Percentiles rank a stretch among this genome's conserved stretches.
These are phyloP conservation scores for Naganishia randhawae DNA, from an alignment of 768 basidiomycete genomes.

Conservation along the genomic window DNA sequence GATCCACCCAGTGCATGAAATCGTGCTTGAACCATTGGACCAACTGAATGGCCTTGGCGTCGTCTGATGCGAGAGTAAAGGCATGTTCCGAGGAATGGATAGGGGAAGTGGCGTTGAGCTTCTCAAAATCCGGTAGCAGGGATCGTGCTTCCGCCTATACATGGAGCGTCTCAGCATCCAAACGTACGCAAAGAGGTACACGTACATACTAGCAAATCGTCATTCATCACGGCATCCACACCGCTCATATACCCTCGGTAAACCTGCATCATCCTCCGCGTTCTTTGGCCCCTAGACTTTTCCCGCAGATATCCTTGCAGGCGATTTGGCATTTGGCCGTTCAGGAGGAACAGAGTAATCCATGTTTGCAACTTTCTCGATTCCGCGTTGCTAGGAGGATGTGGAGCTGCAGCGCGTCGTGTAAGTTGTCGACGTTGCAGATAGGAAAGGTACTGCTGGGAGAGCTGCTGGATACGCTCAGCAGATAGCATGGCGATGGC, in stretches of 20 bases:
- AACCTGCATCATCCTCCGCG: background rate
- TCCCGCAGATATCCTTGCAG: background rate
- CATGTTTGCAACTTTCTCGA: background rate
- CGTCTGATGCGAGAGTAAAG: constrained; percentile 37
- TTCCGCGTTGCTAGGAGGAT: background rate
- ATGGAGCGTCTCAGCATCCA: background rate
- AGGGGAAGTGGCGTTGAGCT: background rate
- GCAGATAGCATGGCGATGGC: background rate
- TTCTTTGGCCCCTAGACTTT: background rate
- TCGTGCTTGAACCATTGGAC: constrained; percentile 52
- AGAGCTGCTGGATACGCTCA: background rate
- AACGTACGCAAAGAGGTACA: background rate
- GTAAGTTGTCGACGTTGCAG: background rate
- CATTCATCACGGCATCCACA: background rate
- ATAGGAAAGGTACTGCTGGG: background rate
- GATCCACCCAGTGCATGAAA: constrained; percentile 54
- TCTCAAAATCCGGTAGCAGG: background rate
- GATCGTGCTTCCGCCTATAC: background rate
- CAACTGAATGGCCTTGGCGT: constrained; percentile 49
- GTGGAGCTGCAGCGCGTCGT: background rate
- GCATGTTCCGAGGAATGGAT: background rate
- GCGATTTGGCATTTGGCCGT: background rate
- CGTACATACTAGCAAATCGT: background rate
- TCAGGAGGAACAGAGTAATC: background rate
- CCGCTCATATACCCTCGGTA: background rate